Base-by-base conservation (phyloP, 345 rosid species). In the Triadica sebifera region DNA sequence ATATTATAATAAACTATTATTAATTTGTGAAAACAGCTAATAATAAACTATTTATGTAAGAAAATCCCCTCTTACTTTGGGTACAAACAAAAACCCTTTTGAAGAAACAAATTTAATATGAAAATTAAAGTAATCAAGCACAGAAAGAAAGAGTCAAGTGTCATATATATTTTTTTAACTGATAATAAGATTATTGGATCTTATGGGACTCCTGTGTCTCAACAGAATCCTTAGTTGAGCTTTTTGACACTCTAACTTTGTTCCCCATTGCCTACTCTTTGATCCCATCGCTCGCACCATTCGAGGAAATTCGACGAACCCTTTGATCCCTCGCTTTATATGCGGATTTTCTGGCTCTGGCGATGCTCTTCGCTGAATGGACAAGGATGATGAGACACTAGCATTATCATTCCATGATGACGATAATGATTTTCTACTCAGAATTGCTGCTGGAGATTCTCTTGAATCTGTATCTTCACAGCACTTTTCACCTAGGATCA, bases 241-340 rank as follows among this genome's bases (percentile, higher is more conserved):
- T 84, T 84, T 94, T 66, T 90, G 96, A 47, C 91, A 86, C 80
- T 94, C 97, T 29, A 90, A 60, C 81, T 90, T 94, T 45, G 86
- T 80, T n/a, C 94, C 93, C 96, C 96, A 91, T 65, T 82, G 85
- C 79, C 89, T 83, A 66, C 85, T 78, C 72, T 82, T 92, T 9
- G 94, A 85, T 79, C 91, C 87, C 5, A 86, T 82, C 25, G 94
- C 87, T 85, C 93, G 81, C 67, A 92, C 85, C 43, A 86, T 89
- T 79, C 89, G 83, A 0, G 93, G 96, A 50, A 94, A 92, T 75
- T 93, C 98, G 2, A 91, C 96, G 43, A 89, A 89, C 75, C 96
- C 98, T 82, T 86, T 89, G 65, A 91, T 93, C 81, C 96, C 98
- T 86, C 91, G 75, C 86, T 79, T 92, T 70, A 89, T 90, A 52